Base-by-base conservation (phyloP, 2,329 filamentous ascomycete species). In the Colletotrichum agaves region DNA sequence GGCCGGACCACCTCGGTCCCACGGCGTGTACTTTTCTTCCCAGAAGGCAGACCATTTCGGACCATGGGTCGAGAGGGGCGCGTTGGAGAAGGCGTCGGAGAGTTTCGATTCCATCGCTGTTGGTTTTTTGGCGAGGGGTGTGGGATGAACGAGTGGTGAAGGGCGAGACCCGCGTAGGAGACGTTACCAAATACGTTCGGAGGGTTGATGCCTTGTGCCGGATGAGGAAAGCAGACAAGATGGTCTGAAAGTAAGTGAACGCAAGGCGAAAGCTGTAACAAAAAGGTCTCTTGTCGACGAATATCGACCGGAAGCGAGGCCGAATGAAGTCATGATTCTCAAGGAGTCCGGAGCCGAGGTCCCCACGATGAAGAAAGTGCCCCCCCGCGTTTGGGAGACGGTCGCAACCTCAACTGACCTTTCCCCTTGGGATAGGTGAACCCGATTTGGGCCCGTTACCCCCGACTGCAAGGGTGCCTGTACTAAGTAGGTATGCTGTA, bases 1-100 rank as follows among this genome's bases (percentile, higher is more conserved):
- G 46, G 82, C 87, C 4, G 85, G 84, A 17, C 79, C 81, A 17
- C 83, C 83, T 65, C 85, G 84, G 75, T 89, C 87, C 86, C 86
- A 88, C n/a, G 85, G 86, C 6, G 82, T 82, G 71, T 73, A 78
- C 39, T 75, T 72, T 21, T 82, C 76, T 50, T 78, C 74, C 81
- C 84, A 88, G 44, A 84, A 79, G 27, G 78, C 74, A 71, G 85
- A 78, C 86, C 86, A 88, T 60, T 71, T 73, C 31, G 72, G 50
- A 43, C 72, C 72, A 73, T 84, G 81, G 60, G 76, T 69, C 21
- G 78, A 64, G 60, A 79, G 74, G 35, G 76, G 74, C 15, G 74
- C 47, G 56, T 67, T 67, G 49, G 75, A 71, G 73, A 84, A 84
- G 61, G 77, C 74, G 15, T 75, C 71, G 62, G 73, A 72, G 67